Conservation (phyloP, 192 early-diverging fungal genomes). For the Backusella parvicylindrica region DNA sequence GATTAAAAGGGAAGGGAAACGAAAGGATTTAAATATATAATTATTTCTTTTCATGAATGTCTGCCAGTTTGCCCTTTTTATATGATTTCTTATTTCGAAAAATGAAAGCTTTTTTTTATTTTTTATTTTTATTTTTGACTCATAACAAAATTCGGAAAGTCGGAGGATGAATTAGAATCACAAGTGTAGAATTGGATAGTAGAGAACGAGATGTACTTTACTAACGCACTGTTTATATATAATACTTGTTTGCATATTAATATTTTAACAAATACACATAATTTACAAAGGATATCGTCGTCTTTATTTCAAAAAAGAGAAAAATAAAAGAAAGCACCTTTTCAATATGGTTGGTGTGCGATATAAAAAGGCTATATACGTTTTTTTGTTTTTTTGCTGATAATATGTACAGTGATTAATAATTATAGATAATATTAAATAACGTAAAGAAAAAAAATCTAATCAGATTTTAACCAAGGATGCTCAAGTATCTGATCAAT, state of each 20-base stretch:
- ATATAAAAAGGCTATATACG: neutral
- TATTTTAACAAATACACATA: neutral
- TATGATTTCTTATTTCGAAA: neutral
- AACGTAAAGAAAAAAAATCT: neutral
- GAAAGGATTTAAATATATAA: neutral
- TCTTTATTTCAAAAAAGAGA: neutral
- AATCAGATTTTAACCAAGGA: slow-evolving; percentile 57
- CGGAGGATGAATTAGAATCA: neutral
- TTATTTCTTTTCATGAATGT: no score
- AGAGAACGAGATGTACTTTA: no score
- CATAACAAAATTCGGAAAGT: neutral
- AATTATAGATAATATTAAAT: neutral
- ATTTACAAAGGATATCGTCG: neutral
- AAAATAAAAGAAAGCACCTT: neutral
- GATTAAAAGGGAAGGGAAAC: neutral
- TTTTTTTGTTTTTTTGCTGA: neutral
- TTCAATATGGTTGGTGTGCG: neutral
- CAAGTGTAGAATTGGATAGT: no score
- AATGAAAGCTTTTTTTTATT: neutral
- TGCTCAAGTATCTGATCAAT: slow-evolving; percentile 74
- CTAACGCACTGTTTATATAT: no score
- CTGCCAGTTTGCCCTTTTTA: neutral
- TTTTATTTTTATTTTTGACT: neutral
- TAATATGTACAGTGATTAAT: neutral
- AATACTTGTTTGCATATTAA: no score